These are phyloP conservation scores for Malassezia cuniculi DNA, from an alignment of 1,284 basidiomycete genomes.

Conservation along the genomic window DNA sequence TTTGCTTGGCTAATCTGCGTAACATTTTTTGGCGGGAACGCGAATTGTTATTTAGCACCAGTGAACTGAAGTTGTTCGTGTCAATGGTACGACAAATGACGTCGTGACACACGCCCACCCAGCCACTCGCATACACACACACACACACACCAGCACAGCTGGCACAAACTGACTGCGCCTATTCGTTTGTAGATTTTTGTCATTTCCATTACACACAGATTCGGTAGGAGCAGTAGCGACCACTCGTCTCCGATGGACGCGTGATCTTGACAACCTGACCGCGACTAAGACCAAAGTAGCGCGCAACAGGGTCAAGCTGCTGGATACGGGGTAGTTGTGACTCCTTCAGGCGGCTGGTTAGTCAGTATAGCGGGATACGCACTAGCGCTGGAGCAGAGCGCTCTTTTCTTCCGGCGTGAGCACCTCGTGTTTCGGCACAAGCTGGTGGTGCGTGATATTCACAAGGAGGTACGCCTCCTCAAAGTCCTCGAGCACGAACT, in stretches of 20 bases:
- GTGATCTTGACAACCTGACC: slow-evolving; percentile 99
- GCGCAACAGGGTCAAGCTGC: slow-evolving; percentile 83
- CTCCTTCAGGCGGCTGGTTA: slow-evolving; percentile 76
- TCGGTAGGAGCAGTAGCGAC: slow-evolving; percentile 82
- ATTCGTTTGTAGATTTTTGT: not conserved
- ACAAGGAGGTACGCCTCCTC: slow-evolving; percentile 90
- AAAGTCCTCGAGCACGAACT: slow-evolving; percentile 87
- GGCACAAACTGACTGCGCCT: not conserved
- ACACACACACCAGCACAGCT: too few species aligned
- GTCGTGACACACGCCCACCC: too few species aligned
- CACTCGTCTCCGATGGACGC: slow-evolving; percentile 82
- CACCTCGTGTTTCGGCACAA: slow-evolving; percentile 87
- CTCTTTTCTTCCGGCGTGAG: slow-evolving; percentile 76
- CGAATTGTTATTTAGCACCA: too few species aligned
- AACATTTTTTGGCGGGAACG: too few species aligned
- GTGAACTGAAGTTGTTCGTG: too few species aligned
- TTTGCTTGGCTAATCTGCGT: too few species aligned
- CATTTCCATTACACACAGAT: slow-evolving; percentile 50
- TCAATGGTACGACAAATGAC: too few species aligned
- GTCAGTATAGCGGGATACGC: slow-evolving; percentile 46
- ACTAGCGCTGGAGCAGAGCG: slow-evolving; percentile 81
- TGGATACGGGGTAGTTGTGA: slow-evolving; percentile 96
- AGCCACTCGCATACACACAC: too few species aligned
- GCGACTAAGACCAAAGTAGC: slow-evolving; percentile 87
- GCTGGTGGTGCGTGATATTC: slow-evolving; percentile 83